Conservation (phyloP, 2,329 filamentous ascomycete genomes). For the Aspergillus ruber region DNA sequence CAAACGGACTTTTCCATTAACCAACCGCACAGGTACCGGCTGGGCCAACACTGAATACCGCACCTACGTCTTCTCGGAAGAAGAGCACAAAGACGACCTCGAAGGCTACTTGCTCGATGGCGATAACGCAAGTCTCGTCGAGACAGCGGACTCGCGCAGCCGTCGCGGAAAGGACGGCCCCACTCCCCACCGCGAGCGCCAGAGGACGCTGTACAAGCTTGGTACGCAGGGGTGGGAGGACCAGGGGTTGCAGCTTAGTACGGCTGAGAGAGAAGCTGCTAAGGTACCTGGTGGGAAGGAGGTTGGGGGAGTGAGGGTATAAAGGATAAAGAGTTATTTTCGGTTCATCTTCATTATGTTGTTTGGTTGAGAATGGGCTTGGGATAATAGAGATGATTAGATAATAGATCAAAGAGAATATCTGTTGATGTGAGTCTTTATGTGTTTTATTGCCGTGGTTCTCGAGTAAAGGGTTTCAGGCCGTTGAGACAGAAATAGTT, state of each 20-base stretch:
- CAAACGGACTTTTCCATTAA: background rate
- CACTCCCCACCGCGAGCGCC: conserved; percentile 28
- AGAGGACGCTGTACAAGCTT: conserved; percentile 33
- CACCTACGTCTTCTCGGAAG: conserved; percentile 58
- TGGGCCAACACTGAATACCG: conserved; percentile 71
- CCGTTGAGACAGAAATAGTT: background rate
- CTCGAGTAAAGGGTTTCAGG: background rate
- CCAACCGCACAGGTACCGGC: conserved; percentile 51
- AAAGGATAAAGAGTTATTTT: background rate
- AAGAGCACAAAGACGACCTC: conserved; percentile 43
- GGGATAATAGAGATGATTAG: background rate
- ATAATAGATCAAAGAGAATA: background rate
- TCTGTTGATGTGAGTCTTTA: too few species aligned
- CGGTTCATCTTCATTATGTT: background rate
- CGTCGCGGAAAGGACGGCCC: conserved; percentile 34
- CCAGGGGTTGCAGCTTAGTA: conserved; percentile 34
- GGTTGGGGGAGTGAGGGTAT: conserved; percentile 24
- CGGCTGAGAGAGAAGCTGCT: conserved; percentile 26
- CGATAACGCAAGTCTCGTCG: conserved; percentile 36
- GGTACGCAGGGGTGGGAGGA: conserved; percentile 40
- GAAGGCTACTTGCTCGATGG: conserved; percentile 29
- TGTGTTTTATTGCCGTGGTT: too few species aligned
- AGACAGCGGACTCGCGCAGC: conserved; percentile 36
- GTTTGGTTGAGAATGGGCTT: background rate
- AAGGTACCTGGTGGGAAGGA: conserved; percentile 29